Percentiles rank a stretch among this genome's conserved stretches.
These are phyloP conservation scores for Brassica hybrid DNA, from an alignment of 441 rosid genomes.

Conservation along the genomic window DNA sequence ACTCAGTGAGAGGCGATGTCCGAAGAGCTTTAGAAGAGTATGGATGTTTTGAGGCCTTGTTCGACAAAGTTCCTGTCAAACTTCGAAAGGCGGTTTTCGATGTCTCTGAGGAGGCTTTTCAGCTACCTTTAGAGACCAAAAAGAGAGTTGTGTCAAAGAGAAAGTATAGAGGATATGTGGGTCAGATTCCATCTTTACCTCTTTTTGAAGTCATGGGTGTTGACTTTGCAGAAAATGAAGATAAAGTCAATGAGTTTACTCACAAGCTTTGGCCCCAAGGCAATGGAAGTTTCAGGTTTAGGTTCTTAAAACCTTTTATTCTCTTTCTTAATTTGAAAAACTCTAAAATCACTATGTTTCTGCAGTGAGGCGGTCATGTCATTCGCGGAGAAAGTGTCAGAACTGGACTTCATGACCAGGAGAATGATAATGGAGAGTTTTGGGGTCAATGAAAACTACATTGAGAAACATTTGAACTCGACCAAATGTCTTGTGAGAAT, in stretches of 20 bases:
- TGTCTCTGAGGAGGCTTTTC: conserved; percentile 22
- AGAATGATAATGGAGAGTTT: conserved; percentile 40
- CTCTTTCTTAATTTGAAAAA: background rate
- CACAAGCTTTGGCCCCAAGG: conserved; percentile 35
- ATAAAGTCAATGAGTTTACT: conserved; percentile 29
- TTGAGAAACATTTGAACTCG: conserved; percentile 20
- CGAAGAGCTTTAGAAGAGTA: conserved; percentile 36
- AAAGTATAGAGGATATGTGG: conserved; percentile 32
- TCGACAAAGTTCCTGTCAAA: conserved; percentile 26
- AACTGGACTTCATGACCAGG: conserved; percentile 29
- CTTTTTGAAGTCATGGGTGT: conserved; percentile 24
- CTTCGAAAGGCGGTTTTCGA: conserved; percentile 25
- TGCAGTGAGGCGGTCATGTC: conserved; percentile 30
- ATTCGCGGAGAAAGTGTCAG: conserved; percentile 20
- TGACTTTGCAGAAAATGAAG: conserved; percentile 29
- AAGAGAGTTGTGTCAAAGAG: conserved; percentile 32
- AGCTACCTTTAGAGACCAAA: conserved; percentile 34
- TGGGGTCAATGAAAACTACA: conserved; percentile 25
- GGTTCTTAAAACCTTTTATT: background rate
- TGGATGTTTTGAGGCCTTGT: conserved; percentile 39
- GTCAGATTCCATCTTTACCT: conserved; percentile 35
- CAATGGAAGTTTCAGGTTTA: conserved; percentile 28
- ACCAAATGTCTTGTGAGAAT: conserved; percentile 22
- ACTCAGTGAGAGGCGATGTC: conserved; percentile 30
- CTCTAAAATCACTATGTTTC: background rate